A percentile compares a stretch with the other conserved stretches of the same genome.
Evolutionary conservation across 345 rosid genomes (phyloP).

Genomic region (Lumnitzera racemosa): DNA sequence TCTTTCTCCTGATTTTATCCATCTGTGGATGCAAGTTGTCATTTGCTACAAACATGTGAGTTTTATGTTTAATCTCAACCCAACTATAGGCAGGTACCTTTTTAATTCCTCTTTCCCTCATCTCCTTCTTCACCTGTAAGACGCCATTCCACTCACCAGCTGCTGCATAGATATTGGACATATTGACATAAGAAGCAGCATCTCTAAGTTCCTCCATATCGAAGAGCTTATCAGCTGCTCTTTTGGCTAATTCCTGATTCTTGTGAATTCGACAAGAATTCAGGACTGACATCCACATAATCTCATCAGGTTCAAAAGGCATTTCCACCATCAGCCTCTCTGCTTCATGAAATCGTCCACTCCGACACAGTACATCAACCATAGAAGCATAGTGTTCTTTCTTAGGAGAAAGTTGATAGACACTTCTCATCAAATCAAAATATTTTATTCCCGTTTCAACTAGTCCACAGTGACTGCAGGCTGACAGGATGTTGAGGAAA

Average conservation of each 20-base stretch:
- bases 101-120: conserved; percentile 69
- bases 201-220: conserved; percentile 66
- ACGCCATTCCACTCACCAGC: conserved; percentile 73
- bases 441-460: conserved; percentile 57
- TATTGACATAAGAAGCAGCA: conserved; percentile 70
- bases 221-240: conserved; percentile 63
- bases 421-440: conserved; percentile 47
- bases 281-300: conserved; percentile 79
- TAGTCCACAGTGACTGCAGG: conserved; percentile 80
- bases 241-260: conserved; percentile 56
- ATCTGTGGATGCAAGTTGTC: conserved; percentile 52
- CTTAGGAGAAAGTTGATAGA: conserved; percentile 47
- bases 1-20: conserved; percentile 41
- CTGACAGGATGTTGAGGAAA: conserved; percentile 59
- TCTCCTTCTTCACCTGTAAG: conserved; percentile 56
- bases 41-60: conserved; percentile 57
- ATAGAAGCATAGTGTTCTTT: conserved; percentile 65
- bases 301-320: conserved; percentile 78
- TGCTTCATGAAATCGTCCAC: conserved; percentile 56
- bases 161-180: conserved; percentile 77
- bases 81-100: conserved; percentile 76
- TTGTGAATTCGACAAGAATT: conserved; percentile 87
- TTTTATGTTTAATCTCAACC: conserved; percentile 64
- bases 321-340: conserved; percentile 56
- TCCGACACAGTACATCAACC: conserved; percentile 64